These are phyloP conservation scores for Trichoderma asperellum DNA, from an alignment of 2,329 filamentous ascomycete genomes.

Conservation along the genomic window DNA sequence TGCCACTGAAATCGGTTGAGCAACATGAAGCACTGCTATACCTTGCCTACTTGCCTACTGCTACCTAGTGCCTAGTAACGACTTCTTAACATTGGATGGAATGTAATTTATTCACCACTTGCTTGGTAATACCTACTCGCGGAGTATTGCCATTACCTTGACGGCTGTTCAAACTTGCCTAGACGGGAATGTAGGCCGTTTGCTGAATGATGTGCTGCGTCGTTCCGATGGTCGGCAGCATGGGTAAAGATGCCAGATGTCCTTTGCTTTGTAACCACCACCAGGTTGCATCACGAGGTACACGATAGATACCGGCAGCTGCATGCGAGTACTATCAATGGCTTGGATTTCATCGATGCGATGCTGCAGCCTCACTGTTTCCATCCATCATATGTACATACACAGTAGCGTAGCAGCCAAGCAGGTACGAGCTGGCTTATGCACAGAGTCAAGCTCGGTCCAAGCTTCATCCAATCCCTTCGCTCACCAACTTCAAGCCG, in stretches of 20 bases:
- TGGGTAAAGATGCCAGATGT: constrained; percentile 24
- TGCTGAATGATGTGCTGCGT: neutral
- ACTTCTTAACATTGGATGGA: neutral
- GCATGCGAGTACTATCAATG: neutral
- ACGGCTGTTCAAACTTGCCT: neutral
- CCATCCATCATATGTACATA: neutral
- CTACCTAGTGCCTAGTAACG: no score
- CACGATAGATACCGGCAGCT: neutral
- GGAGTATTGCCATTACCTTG: neutral
- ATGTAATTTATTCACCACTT: neutral
- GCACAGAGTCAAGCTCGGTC: neutral
- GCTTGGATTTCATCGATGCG: neutral
- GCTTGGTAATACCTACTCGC: neutral
- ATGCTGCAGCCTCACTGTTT: neutral
- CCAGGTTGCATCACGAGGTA: neutral
- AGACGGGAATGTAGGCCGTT: neutral
- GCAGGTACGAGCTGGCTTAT: constrained; percentile 7
- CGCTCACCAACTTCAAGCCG: neutral
- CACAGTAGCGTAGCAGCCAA: neutral
- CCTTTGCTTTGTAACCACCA: neutral
- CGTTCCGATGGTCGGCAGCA: constrained; percentile 21
- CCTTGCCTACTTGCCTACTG: no score
- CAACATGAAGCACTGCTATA: no score
- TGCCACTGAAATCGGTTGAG: neutral
- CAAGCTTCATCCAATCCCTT: constrained; percentile 19